These are phyloP conservation scores for Cercospora sp. DNA, from an alignment of 2,329 filamentous ascomycete species.

Conservation along the genomic window DNA sequence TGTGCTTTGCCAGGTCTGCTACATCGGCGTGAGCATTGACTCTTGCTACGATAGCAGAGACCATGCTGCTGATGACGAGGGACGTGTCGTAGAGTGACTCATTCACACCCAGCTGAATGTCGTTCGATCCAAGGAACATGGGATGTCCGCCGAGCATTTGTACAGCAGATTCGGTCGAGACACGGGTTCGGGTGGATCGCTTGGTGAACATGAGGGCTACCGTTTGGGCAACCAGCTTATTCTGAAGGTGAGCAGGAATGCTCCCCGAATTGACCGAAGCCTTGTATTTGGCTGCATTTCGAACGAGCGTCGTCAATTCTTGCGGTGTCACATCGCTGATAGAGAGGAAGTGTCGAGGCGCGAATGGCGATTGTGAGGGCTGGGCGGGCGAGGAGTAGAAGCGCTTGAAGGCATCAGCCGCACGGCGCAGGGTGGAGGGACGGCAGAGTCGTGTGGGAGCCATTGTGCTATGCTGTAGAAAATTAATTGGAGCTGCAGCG, in stretches of 20 bases:
- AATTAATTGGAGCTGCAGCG: neutral
- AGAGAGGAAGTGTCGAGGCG: constrained; percentile 84
- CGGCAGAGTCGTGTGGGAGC: constrained; percentile 29
- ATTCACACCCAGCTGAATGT: constrained; percentile 96
- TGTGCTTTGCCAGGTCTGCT: constrained; percentile 51
- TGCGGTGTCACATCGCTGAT: constrained; percentile 79
- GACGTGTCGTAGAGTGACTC: constrained; percentile 93
- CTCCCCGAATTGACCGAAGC: constrained; percentile 68
- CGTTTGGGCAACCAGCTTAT: constrained; percentile 70
- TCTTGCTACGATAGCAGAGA: constrained; percentile 52
- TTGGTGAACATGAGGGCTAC: constrained; percentile 98
- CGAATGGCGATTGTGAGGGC: constrained; percentile 55
- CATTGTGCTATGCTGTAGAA: constrained; percentile 20
- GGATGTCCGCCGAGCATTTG: constrained; percentile 86
- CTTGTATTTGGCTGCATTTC: constrained; percentile 79
- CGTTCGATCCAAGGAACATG: constrained; percentile 94
- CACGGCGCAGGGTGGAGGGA: constrained; percentile 23
- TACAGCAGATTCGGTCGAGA: constrained; percentile 90
- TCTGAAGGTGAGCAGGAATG: constrained; percentile 61
- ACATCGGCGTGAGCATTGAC: constrained; percentile 56
- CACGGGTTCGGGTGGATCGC: constrained; percentile 85
- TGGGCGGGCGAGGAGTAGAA: constrained; percentile 36
- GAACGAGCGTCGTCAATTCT: constrained; percentile 79
- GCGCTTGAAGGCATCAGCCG: constrained; percentile 20
- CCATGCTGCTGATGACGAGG: constrained; percentile 81